Base-by-base conservation (phyloP, 768 basidiomycete species). In the Galerina marginata region DNA sequence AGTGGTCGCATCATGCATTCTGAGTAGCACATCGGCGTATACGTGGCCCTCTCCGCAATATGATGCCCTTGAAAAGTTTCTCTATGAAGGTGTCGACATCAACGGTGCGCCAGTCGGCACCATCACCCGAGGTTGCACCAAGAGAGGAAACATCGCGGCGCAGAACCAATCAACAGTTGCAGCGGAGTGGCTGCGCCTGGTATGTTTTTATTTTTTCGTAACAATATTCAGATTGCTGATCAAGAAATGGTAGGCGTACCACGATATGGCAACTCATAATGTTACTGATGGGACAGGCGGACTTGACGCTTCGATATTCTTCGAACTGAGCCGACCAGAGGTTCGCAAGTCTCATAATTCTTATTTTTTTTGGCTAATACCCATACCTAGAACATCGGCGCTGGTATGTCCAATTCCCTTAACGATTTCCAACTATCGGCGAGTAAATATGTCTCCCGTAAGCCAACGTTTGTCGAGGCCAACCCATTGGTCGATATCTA, bases 101-200 rank as follows among this genome's bases (percentile, higher is more conserved):
- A 75, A 74, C 48, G 75, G 75, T 2, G 73, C 74, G n/a, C 72
- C 67, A 48, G 53, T 71, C 58, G 67, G 71, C 1, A 61, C 71
- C n/a, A 59, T 76, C 26, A 73, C 73, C 1, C 67, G 66, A 29
- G 72, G 70, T 5, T 75, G 72, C 54, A 70, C 64, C 51, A 66
- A 65, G 36, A 70, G 73, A 33, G 29, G 29, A 7, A 33, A 33
- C 7, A 7, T 33, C 42, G 23, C 15, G 6, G 37, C 61, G 2
- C 6, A 26, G 6, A 37, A 62, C 62, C 36, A 64, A 38, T 69
- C 75, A 16, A 76, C 74, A 5, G 72, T 78, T 47, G 70, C 74
- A 23, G 79, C 78, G 10, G 74, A 78, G 65, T 79, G 78, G 79
- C 59, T 79, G 20, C 76, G 78, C 11, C 71, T 79, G 47, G 79